Base-by-base conservation (phyloP, 768 basidiomycete species). In the Tulasnella sp. region DNA sequence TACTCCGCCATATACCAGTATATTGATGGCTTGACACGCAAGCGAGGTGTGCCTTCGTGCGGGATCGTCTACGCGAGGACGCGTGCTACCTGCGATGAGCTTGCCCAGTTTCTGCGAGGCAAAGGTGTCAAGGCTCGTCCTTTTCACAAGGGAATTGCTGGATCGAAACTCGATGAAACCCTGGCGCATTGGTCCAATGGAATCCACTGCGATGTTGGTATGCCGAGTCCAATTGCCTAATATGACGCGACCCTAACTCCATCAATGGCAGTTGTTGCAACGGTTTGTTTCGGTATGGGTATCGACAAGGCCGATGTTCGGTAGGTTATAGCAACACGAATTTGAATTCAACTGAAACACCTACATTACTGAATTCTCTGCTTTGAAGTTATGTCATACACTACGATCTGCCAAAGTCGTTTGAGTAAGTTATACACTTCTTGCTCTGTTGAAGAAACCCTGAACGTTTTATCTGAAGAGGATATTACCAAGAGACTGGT, bases 401-500 rank as follows among this genome's bases (percentile, higher is more conserved):
- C 59, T 87, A 76, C 55, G 85, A 88, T 62, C 63, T 88, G 15
- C 83, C 85, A 0, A 85, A 83, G 61, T 86, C 83, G 50, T 77
- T 88, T 52, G 86, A 89, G 73, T 51, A 20, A 83, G 84, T 79
- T 32, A 55, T 64, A 54, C 27, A 46, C 16, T 8, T 40, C 24
- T 6, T 10, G 9, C 32, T 54, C 28, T 19, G 3, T 53, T 1
- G 37, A 25, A 27, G 12, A 2, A n/a, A 4, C 49, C 12, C 35
- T 48, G 24, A 32, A 15, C 28, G 15, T 53, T 34, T 52, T 40
- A 10, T 28, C 7, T 34, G 15, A n/a, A 9, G 41, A 85, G 86
- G 84, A 0, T 90, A 80, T 62, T 90, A 90, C 62, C 87, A 89
- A 62, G 87, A 89, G 64, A 88, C 85, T 56, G 84, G 83, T 79